Evolutionary conservation across 768 basidiomycete species (phyloP), one percentile per base, ranked within the genome.

Genomic region (Mycena capillaripes): DNA sequence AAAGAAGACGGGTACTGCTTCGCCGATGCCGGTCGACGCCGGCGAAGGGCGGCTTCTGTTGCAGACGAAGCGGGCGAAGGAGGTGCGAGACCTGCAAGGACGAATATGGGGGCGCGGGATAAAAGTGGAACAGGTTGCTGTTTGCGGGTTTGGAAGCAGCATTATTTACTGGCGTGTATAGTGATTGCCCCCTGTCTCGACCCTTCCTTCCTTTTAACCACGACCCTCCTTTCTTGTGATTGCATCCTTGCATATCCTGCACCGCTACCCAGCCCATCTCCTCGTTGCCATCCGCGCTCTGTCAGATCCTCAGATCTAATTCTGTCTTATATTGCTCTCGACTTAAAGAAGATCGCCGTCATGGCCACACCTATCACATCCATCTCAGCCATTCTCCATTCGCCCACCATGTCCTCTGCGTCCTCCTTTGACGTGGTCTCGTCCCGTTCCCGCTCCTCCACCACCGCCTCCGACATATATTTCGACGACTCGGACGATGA

Each of bases 111-210:
- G 87, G 78, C 85, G 83, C 67, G 86, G 86, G 50, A 88, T 90
- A 19, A 80, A 85, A 48, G 91, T 95, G 29, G 89, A 93, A 79
- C 94, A 95, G 78, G 81, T 82, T 56, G 89, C 87, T 19, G 85
- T 88, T 11, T 87, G 88, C 29, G 93, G 94, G n/a, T 87, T 86
- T 76, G 87, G 88, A 29, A 90, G 83, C 76, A 93, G 90, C 71
- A 82, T 88, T 57, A 85, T 95, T 1, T 95, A 94, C 76, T 95
- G 94, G 94, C 23, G 52, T 30, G 60, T 60, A 29, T 29, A 12
- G 29, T 30, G 29, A 12, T 36, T 12, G n/a, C n/a, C 59, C 55
- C 71, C 71, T 72, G 60, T 72, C 65, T 67, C 34, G 14, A 10
- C 12, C 17, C 8, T 29, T 60, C 32, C 48, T 71, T 70, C 38